These are phyloP conservation scores for Cryphonectria nitschkei DNA, from an alignment of 2,329 filamentous ascomycete genomes.

Conservation along the genomic window DNA sequence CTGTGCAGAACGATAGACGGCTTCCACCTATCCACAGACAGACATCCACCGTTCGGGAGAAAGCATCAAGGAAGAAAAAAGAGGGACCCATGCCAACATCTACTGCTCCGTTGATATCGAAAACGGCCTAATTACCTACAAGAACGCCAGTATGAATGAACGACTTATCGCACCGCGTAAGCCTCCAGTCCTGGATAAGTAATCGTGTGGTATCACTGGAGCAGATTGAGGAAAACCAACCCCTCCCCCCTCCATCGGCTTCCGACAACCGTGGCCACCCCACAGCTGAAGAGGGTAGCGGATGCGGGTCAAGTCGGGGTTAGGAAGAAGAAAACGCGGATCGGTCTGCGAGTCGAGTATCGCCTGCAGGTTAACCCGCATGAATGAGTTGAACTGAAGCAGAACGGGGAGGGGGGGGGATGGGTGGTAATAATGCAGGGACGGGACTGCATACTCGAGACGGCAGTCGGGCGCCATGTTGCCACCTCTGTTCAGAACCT, in stretches of 20 bases:
- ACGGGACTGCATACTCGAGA: slow-evolving; percentile 10
- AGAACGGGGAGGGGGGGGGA: no score
- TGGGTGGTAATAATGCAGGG: slow-evolving; percentile 8
- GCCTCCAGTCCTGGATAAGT: neutral
- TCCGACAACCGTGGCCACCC: neutral
- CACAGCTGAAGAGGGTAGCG: neutral
- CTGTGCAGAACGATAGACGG: neutral
- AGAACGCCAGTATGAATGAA: neutral
- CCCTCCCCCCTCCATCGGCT: neutral
- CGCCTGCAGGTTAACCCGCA: neutral
- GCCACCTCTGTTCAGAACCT: neutral
- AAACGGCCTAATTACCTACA: neutral
- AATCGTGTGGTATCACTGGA: neutral
- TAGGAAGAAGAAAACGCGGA: neutral
- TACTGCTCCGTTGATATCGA: neutral
- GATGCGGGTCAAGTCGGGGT: slow-evolving; percentile 6
- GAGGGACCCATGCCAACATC: neutral
- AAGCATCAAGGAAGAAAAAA: neutral
- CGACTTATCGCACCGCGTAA: neutral
- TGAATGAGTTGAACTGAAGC: neutral
- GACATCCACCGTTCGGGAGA: neutral
- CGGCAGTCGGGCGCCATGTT: neutral
- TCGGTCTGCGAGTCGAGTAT: slow-evolving; percentile 6
- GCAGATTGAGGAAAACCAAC: neutral
- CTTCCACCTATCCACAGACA: neutral